Evolutionary conservation across 345 rosid genomes (phyloP).

Genomic region (Brassica juncea): DNA sequence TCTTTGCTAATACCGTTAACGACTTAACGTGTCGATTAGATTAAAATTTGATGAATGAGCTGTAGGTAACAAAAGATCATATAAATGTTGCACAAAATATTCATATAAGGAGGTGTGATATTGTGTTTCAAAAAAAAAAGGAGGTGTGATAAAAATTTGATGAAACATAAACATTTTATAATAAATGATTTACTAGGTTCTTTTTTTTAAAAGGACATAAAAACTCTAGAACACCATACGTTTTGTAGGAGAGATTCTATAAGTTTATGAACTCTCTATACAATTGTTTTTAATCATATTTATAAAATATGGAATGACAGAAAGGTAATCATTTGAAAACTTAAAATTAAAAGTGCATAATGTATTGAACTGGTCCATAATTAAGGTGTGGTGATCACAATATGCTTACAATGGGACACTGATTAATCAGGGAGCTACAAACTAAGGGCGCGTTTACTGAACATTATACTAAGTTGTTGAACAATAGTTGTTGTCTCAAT

Average conservation of each 20-base stretch:
- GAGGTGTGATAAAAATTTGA: background rate
- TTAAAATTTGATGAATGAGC: background rate
- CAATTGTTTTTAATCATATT: background rate
- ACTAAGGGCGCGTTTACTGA: constrained; percentile 29
- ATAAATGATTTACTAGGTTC: too few relatives aligned
- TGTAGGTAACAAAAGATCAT: background rate
- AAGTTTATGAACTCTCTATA: background rate
- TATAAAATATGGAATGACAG: background rate
- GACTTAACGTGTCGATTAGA: background rate
- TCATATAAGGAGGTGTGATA: too few relatives aligned
- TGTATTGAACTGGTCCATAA: background rate
- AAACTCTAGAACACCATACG: background rate
- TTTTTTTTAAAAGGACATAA: background rate
- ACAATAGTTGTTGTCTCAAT: background rate
- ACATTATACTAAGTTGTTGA: constrained; percentile 31
- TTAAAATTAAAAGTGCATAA: background rate
- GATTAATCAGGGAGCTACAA: constrained; percentile 34
- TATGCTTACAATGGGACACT: constrained; percentile 31
- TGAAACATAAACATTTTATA: background rate
- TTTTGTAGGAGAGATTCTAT: background rate
- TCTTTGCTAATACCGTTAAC: background rate
- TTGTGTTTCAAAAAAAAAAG: too few relatives aligned
- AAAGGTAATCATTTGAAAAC: background rate
- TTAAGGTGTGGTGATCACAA: constrained; percentile 20
- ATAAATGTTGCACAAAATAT: too few relatives aligned